Percentiles rank a stretch among this genome's conserved stretches.
Conservation (phyloP, 2,329 filamentous ascomycete genomes). For the Penicillium sp. region DNA sequence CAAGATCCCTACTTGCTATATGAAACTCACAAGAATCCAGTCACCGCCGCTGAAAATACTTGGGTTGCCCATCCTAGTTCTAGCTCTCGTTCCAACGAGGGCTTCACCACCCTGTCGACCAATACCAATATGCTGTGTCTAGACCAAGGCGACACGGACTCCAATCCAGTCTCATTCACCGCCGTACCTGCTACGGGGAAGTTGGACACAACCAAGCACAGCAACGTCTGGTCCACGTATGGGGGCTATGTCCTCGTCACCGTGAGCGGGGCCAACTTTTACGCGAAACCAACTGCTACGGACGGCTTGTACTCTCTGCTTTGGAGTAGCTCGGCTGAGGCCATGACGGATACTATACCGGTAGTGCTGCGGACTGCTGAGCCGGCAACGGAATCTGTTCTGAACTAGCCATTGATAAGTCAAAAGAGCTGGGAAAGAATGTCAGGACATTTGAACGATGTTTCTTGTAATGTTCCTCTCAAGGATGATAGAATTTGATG, state of each 20-base stretch:
- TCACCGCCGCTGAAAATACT: conserved; percentile 6
- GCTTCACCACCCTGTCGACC: not conserved
- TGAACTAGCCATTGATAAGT: not conserved
- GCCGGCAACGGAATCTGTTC: conserved; percentile 10
- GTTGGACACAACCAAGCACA: conserved; percentile 1
- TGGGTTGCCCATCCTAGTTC: conserved; percentile 7
- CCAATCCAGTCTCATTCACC: conserved; percentile 9
- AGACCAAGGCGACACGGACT: not conserved
- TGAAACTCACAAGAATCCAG: not conserved
- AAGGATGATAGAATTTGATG: too few relatives aligned
- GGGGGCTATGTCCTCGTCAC: conserved; percentile 13
- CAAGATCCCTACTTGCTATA: not conserved
- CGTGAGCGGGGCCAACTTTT: conserved; percentile 12
- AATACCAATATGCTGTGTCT: conserved; percentile 8
- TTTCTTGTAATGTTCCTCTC: too few relatives aligned
- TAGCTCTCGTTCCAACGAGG: not conserved
- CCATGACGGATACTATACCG: conserved; percentile 3
- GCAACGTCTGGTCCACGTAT: conserved; percentile 12
- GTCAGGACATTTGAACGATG: too few relatives aligned
- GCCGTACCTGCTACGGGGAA: not conserved
- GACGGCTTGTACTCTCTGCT: conserved; percentile 10
- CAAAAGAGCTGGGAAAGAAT: too few relatives aligned
- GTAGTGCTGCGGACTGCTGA: conserved; percentile 12
- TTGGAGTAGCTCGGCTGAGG: conserved; percentile 11
- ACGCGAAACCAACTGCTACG: conserved; percentile 5